phyloP scores from a whole-genome alignment of 2,329 filamentous ascomycete species.

The Stagonosporopsis cucurbitacearum region DNA sequence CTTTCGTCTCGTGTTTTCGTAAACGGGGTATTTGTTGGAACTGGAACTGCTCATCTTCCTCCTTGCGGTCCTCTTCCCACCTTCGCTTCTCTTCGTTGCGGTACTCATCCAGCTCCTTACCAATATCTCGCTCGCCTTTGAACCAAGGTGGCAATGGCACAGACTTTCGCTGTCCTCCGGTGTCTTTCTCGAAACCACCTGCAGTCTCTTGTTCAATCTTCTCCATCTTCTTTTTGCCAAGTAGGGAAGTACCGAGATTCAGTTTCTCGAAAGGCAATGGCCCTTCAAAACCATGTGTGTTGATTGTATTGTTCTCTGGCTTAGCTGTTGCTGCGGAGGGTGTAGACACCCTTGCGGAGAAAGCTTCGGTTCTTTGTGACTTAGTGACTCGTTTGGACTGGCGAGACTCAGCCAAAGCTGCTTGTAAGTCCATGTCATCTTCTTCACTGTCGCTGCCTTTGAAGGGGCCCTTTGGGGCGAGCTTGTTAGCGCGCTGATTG shows the following conservation, averaged over 20 bases:
- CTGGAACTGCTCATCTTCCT: constrained; percentile 65
- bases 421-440: constrained; percentile 77
- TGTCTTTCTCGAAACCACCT: constrained; percentile 69
- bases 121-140: constrained; percentile 58
- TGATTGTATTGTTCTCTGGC: constrained; percentile 39
- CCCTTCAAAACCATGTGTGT: constrained; percentile 71
- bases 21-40: constrained; percentile 67
- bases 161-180: constrained; percentile 52
- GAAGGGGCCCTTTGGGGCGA: constrained; percentile 42
- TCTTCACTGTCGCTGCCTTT: constrained; percentile 67
- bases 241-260: constrained; percentile 69
- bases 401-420: constrained; percentile 75
- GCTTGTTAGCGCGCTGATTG: constrained; percentile 72
- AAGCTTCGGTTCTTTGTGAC: constrained; percentile 44
- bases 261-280: constrained; percentile 87
- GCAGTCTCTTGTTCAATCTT: constrained; percentile 61
- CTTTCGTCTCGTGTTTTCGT: constrained; percentile 60
- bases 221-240: constrained; percentile 60
- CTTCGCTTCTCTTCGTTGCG: constrained; percentile 52
- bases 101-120: constrained; percentile 62
- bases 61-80: constrained; percentile 64
- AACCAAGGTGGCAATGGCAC: constrained; percentile 81
- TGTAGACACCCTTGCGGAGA: constrained; percentile 17
- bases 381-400: constrained; percentile 52
- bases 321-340: constrained; percentile 32